phyloP scores from a whole-genome alignment of 2,329 filamentous ascomycete genomes.

The Cladosporium oxysporum region DNA sequence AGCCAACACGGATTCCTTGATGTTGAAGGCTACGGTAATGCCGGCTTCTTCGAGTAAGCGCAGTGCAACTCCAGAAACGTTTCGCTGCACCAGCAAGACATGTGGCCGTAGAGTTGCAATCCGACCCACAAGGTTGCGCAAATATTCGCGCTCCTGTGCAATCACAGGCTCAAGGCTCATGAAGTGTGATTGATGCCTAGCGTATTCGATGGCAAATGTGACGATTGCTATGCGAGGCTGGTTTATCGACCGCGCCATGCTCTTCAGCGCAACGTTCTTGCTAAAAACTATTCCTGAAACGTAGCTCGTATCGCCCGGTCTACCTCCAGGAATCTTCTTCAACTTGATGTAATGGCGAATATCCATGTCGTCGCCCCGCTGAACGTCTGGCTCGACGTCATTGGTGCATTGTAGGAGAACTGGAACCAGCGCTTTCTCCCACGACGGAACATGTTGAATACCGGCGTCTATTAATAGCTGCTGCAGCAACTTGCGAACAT shows the following conservation, averaged over 20 bases:
- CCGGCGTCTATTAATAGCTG: constrained; percentile 78
- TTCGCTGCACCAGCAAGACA: constrained; percentile 86
- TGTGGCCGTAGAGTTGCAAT: constrained; percentile 85
- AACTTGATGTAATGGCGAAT: constrained; percentile 96
- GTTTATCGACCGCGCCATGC: constrained; percentile 83
- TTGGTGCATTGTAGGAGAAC: constrained; percentile 89
- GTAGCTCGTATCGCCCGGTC: constrained; percentile 89
- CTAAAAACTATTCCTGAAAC: constrained; percentile 96
- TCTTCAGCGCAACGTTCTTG: constrained; percentile 94
- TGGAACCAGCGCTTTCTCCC: constrained; percentile 88
- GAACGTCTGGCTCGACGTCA: constrained; percentile 90
- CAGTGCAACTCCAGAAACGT: constrained; percentile 86
- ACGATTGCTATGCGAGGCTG: constrained; percentile 89
- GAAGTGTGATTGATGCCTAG: constrained; percentile 88
- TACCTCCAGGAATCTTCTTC: constrained; percentile 91
- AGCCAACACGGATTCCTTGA: constrained; percentile 93
- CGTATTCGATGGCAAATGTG: constrained; percentile 94
- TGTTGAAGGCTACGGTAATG: constrained; percentile 93
- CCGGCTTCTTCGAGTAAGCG: constrained; percentile 85
- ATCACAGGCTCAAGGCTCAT: constrained; percentile 98
- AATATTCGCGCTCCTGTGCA: constrained; percentile 90
- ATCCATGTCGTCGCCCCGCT: constrained; percentile 90
- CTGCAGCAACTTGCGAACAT: constrained; percentile 80
- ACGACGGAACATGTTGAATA: constrained; percentile 71
- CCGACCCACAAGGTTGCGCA: constrained; percentile 86